Evolutionary conservation across 805 yeast species (phyloP).

Genomic region (Wickerhamiella occidentalis): DNA sequence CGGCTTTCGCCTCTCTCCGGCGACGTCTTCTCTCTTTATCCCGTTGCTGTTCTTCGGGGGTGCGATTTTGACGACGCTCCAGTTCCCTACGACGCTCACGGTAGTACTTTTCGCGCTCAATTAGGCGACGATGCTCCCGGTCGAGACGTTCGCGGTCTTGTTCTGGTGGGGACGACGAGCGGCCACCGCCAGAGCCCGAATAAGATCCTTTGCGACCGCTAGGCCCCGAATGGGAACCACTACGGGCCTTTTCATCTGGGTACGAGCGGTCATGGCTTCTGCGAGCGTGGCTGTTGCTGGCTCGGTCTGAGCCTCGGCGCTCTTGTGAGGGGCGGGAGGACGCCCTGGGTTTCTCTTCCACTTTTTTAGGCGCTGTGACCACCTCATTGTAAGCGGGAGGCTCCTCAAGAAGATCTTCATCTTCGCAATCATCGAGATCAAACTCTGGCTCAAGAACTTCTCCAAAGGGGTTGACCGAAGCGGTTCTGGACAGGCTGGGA

Average conservation of each 20-base stretch:
- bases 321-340: slow-evolving; percentile 3
- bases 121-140: slow-evolving; percentile 17
- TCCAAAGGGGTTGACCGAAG: slow-evolving; percentile 4
- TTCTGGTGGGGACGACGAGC: background rate
- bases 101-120: slow-evolving; percentile 19
- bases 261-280: slow-evolving; percentile 19
- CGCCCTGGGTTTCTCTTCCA: slow-evolving; percentile 5
- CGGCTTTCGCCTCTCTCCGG: slow-evolving; percentile 1
- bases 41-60: slow-evolving; percentile 11
- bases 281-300: slow-evolving; percentile 15
- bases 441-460: background rate
- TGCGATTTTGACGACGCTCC: slow-evolving; percentile 15
- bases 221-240: slow-evolving; percentile 11
- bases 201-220: slow-evolving; percentile 12
- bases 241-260: slow-evolving; percentile 10
- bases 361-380: background rate
- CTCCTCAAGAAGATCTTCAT: slow-evolving; percentile 1
- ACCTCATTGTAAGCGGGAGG: slow-evolving; percentile 8
- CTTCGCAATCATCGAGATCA: slow-evolving; percentile 9
- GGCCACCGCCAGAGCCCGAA: slow-evolving; percentile 12
- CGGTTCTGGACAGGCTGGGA: background rate
- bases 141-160: slow-evolving; percentile 17
- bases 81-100: slow-evolving; percentile 19
- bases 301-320: background rate
- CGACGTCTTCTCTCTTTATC: slow-evolving; percentile 8